phyloP scores from a whole-genome alignment of 352 stramenopile species.

The Globisporangium nodosum region DNA sequence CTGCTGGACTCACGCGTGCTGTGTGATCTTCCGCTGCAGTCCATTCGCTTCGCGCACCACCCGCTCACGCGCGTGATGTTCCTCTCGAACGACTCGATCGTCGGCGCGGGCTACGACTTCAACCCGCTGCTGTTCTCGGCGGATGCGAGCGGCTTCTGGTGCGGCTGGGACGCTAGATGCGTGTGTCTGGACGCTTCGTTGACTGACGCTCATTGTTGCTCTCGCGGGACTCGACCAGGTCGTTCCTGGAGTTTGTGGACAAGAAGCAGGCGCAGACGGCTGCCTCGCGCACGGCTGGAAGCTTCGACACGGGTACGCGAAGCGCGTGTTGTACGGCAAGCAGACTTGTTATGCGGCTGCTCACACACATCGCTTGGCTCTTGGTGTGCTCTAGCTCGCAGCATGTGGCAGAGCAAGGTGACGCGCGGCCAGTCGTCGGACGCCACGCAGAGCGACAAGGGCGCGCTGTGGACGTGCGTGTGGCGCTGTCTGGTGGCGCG shows the following conservation, averaged over 20 bases:
- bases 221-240: constrained; percentile 20
- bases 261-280: constrained; percentile 62
- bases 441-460: constrained; percentile 76
- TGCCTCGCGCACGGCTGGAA: constrained; percentile 50
- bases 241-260: constrained; percentile 69
- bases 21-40: constrained; percentile 29
- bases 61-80: constrained; percentile 86
- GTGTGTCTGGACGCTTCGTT: neutral
- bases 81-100: constrained; percentile 82
- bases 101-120: constrained; percentile 90
- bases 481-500: neutral
- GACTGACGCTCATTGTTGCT: neutral
- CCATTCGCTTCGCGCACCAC: constrained; percentile 82
- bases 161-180: neutral
- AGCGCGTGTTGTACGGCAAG: neutral
- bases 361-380: neutral
- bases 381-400: constrained; percentile 32
- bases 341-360: neutral
- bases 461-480: constrained; percentile 76
- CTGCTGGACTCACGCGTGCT: neutral
- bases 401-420: constrained; percentile 85
- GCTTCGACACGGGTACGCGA: constrained; percentile 57
- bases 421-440: constrained; percentile 77
- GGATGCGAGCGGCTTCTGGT: constrained; percentile 76
- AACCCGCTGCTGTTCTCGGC: constrained; percentile 88